Conservation (phyloP, 2,329 filamentous ascomycete genomes). For the Trichophyton equinum region DNA sequence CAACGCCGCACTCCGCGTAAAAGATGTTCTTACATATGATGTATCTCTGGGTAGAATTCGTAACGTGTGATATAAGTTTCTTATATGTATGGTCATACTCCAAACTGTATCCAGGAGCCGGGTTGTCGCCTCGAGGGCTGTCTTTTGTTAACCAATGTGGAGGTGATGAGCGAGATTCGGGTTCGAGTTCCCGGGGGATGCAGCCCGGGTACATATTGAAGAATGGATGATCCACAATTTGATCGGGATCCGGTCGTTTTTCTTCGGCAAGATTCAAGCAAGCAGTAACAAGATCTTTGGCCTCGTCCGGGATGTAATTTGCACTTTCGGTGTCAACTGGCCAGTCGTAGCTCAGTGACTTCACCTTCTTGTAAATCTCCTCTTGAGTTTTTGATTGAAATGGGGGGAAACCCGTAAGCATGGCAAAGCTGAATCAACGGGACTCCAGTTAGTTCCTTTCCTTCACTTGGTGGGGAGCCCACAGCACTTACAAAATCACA, state of each 20-base stretch:
- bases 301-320: conserved; percentile 38
- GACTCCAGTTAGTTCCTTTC: conserved; percentile 13
- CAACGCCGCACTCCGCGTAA: conserved; percentile 35
- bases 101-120: conserved; percentile 33
- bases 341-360: conserved; percentile 38
- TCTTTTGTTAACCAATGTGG: conserved; percentile 34
- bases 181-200: conserved; percentile 34
- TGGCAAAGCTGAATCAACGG: conserved; percentile 56
- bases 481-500: conserved; percentile 68
- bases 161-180: conserved; percentile 26
- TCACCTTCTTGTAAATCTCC: conserved; percentile 40
- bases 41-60: conserved; percentile 27
- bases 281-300: conserved; percentile 36
- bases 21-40: conserved; percentile 30
- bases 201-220: conserved; percentile 39
- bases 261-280: conserved; percentile 38
- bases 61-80: conserved; percentile 25
- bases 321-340: conserved; percentile 32
- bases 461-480: not conserved
- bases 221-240: conserved; percentile 39
- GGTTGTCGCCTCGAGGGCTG: conserved; percentile 34
- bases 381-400: conserved; percentile 65
- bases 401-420: conserved; percentile 90
- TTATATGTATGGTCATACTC: conserved; percentile 30
- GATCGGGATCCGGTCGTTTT: conserved; percentile 38